Base-by-base conservation (phyloP, 305 asterid genomes). In the Fraxinus velutina region DNA sequence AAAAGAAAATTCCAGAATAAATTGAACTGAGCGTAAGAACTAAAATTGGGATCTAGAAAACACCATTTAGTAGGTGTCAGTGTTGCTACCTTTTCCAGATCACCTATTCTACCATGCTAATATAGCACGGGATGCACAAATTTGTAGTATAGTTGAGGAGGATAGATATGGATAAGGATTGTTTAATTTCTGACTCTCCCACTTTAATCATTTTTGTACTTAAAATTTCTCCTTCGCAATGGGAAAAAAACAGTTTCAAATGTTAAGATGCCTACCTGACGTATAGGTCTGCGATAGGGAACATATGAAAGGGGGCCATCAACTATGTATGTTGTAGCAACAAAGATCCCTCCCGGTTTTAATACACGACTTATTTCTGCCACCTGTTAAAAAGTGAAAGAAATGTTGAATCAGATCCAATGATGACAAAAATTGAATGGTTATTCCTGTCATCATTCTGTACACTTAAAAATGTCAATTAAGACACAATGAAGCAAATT, bases 351-450 rank as follows among this genome's bases (percentile, higher is more conserved):
- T 52, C 98, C 97, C 10, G 97, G 97, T 82, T 91, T 90, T 77
- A 93, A 84, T 70, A 92, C 93, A 22, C 98, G 93, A 17, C 97
- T 94, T 84, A 94, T 90, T 88, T 94, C 98, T 52, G 98, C 97
- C 52, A 93, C 97, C 98, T 94, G 86, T 79, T 81, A 13, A 34
- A 73, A 9, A 50, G 17, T 33, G 47, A 79, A 36, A 36, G 37
- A 29, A 42, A 80, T 42, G 17, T 70, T 79, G 74, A 66, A 78
- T 37, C 36, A 74, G 75, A 57, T 42, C 22, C 50, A 72, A 50
- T 30, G 7, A 15, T 30, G 37, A 62, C 0, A 15, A 73, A 37
- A 19, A 37, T 73, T 6, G 22, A 73, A 73, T 81, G 57, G 21
- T 64, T 34, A 15, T 24, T 15, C 17, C 29, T 34, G 39, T 44